Conservation (phyloP, 768 basidiomycete species). For the Trametes elegans region DNA sequence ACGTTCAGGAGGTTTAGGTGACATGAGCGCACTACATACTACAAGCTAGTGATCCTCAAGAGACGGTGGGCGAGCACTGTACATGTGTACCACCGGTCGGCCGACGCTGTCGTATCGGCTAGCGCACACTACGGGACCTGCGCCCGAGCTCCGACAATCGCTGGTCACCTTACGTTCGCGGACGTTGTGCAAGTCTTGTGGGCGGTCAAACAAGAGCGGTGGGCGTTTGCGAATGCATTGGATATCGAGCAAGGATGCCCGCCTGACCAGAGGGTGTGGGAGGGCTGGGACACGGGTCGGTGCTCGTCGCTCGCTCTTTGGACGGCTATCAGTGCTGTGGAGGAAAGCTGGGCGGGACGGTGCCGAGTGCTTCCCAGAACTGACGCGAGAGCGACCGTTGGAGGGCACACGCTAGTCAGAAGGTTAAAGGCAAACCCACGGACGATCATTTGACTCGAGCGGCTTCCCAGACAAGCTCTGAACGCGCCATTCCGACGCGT, state of each 20-base stretch:
- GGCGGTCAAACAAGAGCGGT: neutral
- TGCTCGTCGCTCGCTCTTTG: neutral
- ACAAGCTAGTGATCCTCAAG: no score
- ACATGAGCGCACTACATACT: no score
- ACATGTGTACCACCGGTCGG: no score
- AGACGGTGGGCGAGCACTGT: no score
- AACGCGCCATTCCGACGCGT: neutral
- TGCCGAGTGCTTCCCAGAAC: neutral
- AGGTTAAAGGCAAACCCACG: slow-evolving; percentile 19
- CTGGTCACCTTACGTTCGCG: no score
- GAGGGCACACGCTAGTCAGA: slow-evolving; percentile 6
- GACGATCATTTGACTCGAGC: slow-evolving; percentile 15
- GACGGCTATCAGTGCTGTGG: slow-evolving; percentile 17
- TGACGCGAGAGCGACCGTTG: neutral
- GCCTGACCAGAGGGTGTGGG: slow-evolving; percentile 3
- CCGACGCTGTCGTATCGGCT: no score
- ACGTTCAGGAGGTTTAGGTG: no score
- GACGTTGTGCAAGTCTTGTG: no score
- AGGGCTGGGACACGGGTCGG: neutral
- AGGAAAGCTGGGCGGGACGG: neutral
- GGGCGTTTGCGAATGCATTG: neutral
- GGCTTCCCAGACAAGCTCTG: slow-evolving; percentile 2
- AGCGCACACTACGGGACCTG: no score
- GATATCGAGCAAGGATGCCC: neutral
- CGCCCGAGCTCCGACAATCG: no score